Conservation (phyloP, 1,139 yeast species). For the Scheffersomyces illinoinensis region DNA sequence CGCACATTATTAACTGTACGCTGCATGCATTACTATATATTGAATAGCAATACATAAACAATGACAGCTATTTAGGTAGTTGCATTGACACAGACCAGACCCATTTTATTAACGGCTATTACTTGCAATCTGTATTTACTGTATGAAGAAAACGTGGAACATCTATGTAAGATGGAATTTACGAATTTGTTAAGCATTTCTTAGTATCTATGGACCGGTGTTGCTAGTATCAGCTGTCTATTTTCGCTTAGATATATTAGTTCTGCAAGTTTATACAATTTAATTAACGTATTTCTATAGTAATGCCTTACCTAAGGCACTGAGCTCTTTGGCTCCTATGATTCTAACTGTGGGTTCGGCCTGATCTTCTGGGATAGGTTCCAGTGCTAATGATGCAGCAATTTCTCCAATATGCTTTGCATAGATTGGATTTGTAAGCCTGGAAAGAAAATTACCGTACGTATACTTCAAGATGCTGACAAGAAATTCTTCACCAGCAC, state of each 20-base stretch:
- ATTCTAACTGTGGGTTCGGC: neutral
- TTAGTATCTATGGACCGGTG: no score
- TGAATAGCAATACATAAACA: neutral
- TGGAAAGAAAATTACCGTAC: constrained; percentile 32
- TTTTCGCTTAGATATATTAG: no score
- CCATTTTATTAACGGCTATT: neutral
- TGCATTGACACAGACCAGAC: neutral
- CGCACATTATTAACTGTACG: neutral
- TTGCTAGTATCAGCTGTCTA: no score
- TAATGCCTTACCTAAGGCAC: neutral
- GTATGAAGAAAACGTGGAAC: no score
- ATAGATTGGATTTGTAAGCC: constrained; percentile 36
- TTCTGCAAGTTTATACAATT: no score
- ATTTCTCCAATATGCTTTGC: constrained; percentile 53
- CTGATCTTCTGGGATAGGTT: constrained; percentile 6
- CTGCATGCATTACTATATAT: neutral
- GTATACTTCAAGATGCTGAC: constrained; percentile 29
- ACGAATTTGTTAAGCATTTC: no score
- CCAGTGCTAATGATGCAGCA: constrained; percentile 34
- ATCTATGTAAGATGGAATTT: no score
- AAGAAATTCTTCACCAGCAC: constrained; percentile 28
- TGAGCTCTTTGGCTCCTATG: neutral
- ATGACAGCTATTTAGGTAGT: neutral
- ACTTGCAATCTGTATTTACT: neutral
- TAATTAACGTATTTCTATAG: neutral